phyloP scores from a whole-genome alignment of 805 yeast genomes.

The Metschnikowia amazonensis region DNA sequence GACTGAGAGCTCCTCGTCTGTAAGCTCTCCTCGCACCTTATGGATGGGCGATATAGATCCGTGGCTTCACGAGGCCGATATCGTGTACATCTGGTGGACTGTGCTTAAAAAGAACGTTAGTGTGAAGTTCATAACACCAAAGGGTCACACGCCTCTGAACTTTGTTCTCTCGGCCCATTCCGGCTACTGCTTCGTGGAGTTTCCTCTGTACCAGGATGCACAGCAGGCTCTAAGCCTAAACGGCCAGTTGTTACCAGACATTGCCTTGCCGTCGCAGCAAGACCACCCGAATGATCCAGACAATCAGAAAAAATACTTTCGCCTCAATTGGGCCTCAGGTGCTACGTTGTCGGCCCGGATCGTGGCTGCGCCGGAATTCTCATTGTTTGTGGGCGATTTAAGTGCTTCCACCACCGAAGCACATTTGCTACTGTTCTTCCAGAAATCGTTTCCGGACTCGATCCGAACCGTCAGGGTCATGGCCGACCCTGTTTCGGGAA shows the following conservation, averaged over 20 bases:
- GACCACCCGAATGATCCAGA: constrained; percentile 40
- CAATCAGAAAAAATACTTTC: constrained; percentile 56
- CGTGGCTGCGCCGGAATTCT: constrained; percentile 70
- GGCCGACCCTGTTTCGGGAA: constrained; percentile 80
- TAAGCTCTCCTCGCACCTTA: constrained; percentile 60
- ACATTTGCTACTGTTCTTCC: constrained; percentile 68
- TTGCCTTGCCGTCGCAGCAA: constrained; percentile 44
- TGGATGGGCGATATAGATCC: constrained; percentile 92
- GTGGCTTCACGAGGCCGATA: constrained; percentile 64
- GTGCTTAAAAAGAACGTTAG: constrained; percentile 51
- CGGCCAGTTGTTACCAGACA: constrained; percentile 61
- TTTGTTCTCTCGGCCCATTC: constrained; percentile 29
- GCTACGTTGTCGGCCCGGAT: constrained; percentile 71
- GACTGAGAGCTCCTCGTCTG: constrained; percentile 11
- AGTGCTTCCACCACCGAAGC: constrained; percentile 79
- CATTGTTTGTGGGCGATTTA: constrained; percentile 79
- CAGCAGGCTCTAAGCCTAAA: constrained; percentile 63
- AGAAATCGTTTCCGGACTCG: constrained; percentile 55
- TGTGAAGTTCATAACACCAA: constrained; percentile 62
- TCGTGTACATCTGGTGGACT: constrained; percentile 54
- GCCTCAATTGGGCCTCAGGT: constrained; percentile 82
- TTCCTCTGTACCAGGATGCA: constrained; percentile 64
- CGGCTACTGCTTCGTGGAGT: constrained; percentile 80
- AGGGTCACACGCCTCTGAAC: constrained; percentile 19
- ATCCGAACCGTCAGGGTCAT: constrained; percentile 79